A percentile compares a stretch with the other conserved stretches of the same genome.
These are phyloP conservation scores for Deuterostichococcus epilithicus DNA, from an alignment of 139 green algal species.

Conservation along the genomic window DNA sequence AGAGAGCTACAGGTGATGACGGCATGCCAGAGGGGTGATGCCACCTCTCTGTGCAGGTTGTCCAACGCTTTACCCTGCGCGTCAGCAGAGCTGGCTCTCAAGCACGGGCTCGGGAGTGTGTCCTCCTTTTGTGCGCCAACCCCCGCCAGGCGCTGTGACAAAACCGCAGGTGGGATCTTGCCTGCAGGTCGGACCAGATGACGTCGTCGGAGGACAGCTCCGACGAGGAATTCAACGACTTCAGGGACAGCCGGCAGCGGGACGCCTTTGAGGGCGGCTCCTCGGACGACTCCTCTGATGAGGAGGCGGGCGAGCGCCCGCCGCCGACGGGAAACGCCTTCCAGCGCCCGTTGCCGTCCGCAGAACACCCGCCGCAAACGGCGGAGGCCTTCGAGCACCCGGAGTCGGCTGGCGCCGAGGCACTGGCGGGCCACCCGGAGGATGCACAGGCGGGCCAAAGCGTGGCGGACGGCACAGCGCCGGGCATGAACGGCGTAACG, in stretches of 20 bases:
- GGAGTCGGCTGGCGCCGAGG: background rate
- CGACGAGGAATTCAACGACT: background rate
- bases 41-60: no score
- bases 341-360: no score
- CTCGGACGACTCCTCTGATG: background rate
- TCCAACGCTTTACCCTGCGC: no score
- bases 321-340: no score
- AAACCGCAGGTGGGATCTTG: conserved; percentile 8
- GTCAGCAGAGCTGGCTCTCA: no score
- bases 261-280: background rate
- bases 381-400: background rate
- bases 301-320: background rate
- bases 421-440: background rate
- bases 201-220: background rate
- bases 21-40: no score
- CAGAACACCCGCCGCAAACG: background rate
- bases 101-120: no score
- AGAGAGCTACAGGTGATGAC: background rate
- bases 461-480: background rate
- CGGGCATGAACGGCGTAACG: background rate
- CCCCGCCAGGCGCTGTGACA: conserved; percentile 3
- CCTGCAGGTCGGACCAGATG: background rate
- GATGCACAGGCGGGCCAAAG: background rate
- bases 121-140: no score
- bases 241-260: background rate